These are phyloP conservation scores for Orbilia oligospora DNA, from an alignment of 2,329 filamentous ascomycete genomes.

Conservation along the genomic window DNA sequence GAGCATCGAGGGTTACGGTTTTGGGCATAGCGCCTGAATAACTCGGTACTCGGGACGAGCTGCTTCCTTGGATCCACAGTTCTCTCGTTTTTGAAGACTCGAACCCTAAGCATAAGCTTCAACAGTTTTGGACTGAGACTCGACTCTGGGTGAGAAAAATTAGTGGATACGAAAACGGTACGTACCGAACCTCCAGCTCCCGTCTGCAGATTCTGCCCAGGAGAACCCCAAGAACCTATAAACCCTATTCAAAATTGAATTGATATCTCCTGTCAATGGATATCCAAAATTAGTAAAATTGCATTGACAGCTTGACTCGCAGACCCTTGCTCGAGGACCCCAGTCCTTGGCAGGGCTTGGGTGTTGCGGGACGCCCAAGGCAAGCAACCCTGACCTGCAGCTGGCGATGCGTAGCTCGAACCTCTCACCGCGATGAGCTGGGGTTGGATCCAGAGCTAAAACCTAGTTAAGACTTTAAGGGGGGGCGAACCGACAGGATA, in stretches of 20 bases:
- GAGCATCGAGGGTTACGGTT: slow-evolving; percentile 46
- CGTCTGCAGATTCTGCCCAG: neutral
- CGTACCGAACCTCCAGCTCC: neutral
- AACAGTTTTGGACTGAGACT: slow-evolving; percentile 48
- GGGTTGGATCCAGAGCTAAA: slow-evolving; percentile 36
- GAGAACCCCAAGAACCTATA: neutral
- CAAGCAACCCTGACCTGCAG: slow-evolving; percentile 51
- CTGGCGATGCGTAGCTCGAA: slow-evolving; percentile 46
- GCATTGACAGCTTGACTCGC: slow-evolving; percentile 34
- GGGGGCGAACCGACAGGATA: slow-evolving; percentile 30
- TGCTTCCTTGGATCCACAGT: slow-evolving; percentile 51
- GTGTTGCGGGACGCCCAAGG: slow-evolving; percentile 48
- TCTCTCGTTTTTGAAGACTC: slow-evolving; percentile 4
- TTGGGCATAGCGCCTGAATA: slow-evolving; percentile 32
- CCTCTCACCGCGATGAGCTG: slow-evolving; percentile 31
- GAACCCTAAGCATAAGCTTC: slow-evolving; percentile 36
- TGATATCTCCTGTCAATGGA: slow-evolving; percentile 23
- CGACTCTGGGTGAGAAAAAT: neutral
- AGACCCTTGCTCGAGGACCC: slow-evolving; percentile 31
- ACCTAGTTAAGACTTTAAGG: slow-evolving; percentile 44
- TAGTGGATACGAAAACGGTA: neutral
- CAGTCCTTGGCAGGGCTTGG: slow-evolving; percentile 52
- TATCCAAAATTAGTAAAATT: slow-evolving; percentile 59
- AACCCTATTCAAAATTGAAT: slow-evolving; percentile 1
- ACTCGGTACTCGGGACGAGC: slow-evolving; percentile 56